These are phyloP conservation scores for Nakaseomyces bracarensis DNA, from an alignment of 1,139 yeast species.

Conservation along the genomic window DNA sequence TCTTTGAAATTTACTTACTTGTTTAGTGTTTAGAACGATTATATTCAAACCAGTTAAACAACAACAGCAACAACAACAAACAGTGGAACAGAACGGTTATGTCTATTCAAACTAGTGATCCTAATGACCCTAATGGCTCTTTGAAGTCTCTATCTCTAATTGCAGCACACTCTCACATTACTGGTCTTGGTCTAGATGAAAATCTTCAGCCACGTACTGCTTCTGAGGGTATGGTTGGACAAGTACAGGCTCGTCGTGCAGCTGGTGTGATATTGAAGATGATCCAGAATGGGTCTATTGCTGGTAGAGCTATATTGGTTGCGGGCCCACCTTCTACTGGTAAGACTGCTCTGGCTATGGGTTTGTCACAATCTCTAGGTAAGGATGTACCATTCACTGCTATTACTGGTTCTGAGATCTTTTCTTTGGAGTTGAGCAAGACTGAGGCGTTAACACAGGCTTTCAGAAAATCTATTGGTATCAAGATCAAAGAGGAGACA, in stretches of 20 bases:
- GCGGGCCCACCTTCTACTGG: conserved; percentile 99
- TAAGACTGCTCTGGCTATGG: conserved; percentile 98
- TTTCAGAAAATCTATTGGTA: conserved; percentile 90
- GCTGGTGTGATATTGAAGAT: conserved; percentile 89
- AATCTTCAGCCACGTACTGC: conserved; percentile 74
- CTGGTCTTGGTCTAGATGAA: conserved; percentile 91
- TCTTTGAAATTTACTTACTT: too few species aligned
- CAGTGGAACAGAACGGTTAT: conserved; percentile 10
- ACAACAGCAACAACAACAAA: too few species aligned
- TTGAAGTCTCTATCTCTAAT: conserved; percentile 58
- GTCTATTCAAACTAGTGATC: conserved; percentile 40
- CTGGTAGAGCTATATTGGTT: conserved; percentile 90
- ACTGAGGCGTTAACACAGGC: conserved; percentile 96
- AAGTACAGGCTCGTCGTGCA: conserved; percentile 86
- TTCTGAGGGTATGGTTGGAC: conserved; percentile 96
- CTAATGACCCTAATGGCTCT: conserved; percentile 36
- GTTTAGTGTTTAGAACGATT: too few species aligned
- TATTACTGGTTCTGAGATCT: conserved; percentile 88
- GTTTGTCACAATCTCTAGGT: conserved; percentile 83
- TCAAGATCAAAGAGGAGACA: conserved; percentile 91
- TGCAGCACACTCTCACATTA: conserved; percentile 95
- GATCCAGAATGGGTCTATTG: conserved; percentile 90
- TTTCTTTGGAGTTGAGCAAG: conserved; percentile 81
- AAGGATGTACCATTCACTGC: conserved; percentile 92
- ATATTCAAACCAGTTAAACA: too few species aligned